Base-by-base conservation (phyloP, 306 rosid species). In the Hippophae tibetana region DNA sequence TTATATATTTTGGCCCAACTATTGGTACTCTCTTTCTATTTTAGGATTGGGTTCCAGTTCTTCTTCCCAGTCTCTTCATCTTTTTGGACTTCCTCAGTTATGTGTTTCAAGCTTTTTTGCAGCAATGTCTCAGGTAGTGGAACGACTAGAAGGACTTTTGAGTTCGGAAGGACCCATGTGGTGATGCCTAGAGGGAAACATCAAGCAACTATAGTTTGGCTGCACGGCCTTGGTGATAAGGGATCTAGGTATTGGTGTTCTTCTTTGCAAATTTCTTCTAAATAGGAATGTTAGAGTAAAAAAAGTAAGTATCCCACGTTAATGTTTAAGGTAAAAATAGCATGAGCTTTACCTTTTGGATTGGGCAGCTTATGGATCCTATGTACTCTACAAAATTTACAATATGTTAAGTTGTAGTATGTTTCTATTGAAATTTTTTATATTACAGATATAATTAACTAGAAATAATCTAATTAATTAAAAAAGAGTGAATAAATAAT, bases 81-180 rank as follows among this genome's bases (percentile, higher is more conserved):
- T 61, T 14, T 73, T 57, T 18, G 23, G 25, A 55, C 40, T 57
- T 65, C 62, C 67, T 73, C 67, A 41, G 65, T 63, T 67, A 42
- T 78, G 56, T 59, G 57, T n/a, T 69, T 25, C 69, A 67, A 72
- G 62, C 42, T 71, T 73, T 59, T 6, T 72, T 72, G 74, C 45
- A 77, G 60, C 70, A 67, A 65, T 78, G 66, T 72, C 61, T 74
- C 72, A 89, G 95, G 84, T 65, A 76, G 84, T 78, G 74, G 93
- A 77, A 78, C 78, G 67, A 71, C 75, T 60, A 63, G 82, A 62
- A 80, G 86, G 79, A 58, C 81, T 56, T 72, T 84, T 54, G 95
- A 89, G 75, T 89, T 89, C 68, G 97, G 97, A 64, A 81, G 95
- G 85, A 89, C 97, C 7, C 82, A 89, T 78, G 95, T 89, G 72